Evolutionary conservation across 192 early-diverging fungal genomes (phyloP).

Genomic region (Tieghemiomyces parasiticus): DNA sequence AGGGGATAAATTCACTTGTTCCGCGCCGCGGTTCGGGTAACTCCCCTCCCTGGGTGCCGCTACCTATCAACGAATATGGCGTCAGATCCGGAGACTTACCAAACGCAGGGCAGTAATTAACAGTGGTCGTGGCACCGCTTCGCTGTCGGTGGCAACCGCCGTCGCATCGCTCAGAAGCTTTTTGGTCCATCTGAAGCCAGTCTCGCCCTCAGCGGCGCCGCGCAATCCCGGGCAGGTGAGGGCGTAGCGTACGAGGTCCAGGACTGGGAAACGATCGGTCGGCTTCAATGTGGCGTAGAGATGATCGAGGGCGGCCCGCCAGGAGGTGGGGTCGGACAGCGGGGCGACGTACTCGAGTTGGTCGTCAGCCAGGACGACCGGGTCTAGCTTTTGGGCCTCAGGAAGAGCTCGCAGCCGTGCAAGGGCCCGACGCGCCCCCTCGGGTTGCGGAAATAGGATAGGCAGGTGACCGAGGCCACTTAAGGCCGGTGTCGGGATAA

Average conservation of each 20-base stretch:
- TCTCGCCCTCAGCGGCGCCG: neutral
- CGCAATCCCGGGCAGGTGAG: neutral
- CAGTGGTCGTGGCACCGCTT: slow-evolving; percentile 30
- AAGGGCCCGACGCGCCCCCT: slow-evolving; percentile 20
- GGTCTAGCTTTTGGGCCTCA: no score
- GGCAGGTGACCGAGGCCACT: slow-evolving; percentile 22
- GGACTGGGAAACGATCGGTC: neutral
- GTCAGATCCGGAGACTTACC: slow-evolving; percentile 14
- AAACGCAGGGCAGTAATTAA: slow-evolving; percentile 43
- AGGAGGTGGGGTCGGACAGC: no score
- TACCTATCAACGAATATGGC: no score
- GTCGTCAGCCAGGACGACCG: no score
- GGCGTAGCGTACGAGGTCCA: slow-evolving; percentile 4
- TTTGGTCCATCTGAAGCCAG: no score
- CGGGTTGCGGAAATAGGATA: slow-evolving; percentile 22
- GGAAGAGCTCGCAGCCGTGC: no score
- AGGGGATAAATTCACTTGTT: no score
- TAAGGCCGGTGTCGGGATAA: slow-evolving; percentile 24
- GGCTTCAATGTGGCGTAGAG: neutral
- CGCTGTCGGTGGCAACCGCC: slow-evolving; percentile 5
- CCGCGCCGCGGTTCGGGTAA: no score
- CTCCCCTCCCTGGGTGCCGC: no score
- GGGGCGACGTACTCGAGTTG: no score
- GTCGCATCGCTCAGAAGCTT: slow-evolving; percentile 14
- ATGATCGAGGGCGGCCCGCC: no score